Evolutionary conservation across 2,329 filamentous ascomycete genomes (phyloP).

Genomic region (Arthrobotrys entomopaga): DNA sequence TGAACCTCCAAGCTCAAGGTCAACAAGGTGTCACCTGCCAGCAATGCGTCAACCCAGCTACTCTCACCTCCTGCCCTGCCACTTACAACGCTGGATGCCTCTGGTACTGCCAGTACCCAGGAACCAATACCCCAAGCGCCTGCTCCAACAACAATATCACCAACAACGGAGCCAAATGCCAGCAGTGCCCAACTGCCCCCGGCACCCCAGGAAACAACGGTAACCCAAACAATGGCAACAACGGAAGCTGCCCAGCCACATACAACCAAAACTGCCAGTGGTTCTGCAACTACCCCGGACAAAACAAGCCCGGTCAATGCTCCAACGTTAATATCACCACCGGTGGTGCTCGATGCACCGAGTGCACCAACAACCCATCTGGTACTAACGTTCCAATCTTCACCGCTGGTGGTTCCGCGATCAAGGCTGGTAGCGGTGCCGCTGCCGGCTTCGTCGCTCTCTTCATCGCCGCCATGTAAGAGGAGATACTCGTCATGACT

Average conservation of each 20-base stretch:
- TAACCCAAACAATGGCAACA: too few relatives aligned
- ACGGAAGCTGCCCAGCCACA: neutral
- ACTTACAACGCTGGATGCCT: neutral
- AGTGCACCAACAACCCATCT: neutral
- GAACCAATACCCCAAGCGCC: neutral
- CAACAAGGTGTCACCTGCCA: too few relatives aligned
- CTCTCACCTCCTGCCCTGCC: neutral
- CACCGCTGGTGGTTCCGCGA: neutral
- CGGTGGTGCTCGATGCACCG: neutral
- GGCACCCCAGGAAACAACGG: too few relatives aligned
- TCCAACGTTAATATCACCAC: neutral
- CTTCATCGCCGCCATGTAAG: neutral
- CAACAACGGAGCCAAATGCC: neutral
- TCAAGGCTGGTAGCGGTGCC: neutral
- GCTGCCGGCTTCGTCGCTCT: neutral
- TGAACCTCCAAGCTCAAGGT: too few relatives aligned
- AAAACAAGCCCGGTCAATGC: neutral
- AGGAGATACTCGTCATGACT: neutral
- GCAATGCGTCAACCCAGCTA: neutral
- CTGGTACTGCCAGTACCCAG: neutral
- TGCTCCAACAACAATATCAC: slow-evolving; percentile 2
- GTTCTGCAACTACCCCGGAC: neutral
- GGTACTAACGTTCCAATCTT: neutral
- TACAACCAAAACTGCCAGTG: neutral
- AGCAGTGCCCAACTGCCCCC: neutral